Evolutionary conservation across 1,139 yeast species (phyloP), one percentile per base, ranked within the genome.

Genomic region (Kodamaea ohmeri): DNA sequence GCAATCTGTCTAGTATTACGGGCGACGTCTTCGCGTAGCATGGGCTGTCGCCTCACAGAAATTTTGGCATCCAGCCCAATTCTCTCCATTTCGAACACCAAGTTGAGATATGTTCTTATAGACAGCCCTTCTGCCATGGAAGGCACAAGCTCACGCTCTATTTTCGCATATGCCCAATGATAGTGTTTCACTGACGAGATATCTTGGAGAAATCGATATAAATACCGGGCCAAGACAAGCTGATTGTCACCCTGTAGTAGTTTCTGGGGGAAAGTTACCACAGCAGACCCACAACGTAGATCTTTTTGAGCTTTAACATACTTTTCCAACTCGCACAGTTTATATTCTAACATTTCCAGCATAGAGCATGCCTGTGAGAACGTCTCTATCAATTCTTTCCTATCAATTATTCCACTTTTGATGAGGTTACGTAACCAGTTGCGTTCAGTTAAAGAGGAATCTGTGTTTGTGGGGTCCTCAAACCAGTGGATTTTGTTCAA

Each of bases 391-490:
- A 31, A 15, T 4, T 20, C 19, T 6, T 11, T 19, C 13, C 20
- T 18, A 11, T 29, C 25, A 11, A 29, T 11, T 3, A 11, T 13
- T 4, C 32, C 32, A 13, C 13, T 16, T n/a, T 11, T 52, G n/a
- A 69, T 49, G 30, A 61, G 45, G 24, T 59, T 42, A 25, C 83
- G 58, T 7, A 69, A 55, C 21, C 56, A 58, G 48, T 85, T 85
- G 24, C 95, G 61, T 29, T 61, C 52, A 0, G 92, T 83, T 36
- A 82, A 62, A 3, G 49, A 44, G 1, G 67, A 54, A 46, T 83
- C 83, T 4, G 51, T 49, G 48, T 86, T 86, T 0, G 92, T 80
- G 1, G 61, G 52, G 52, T 86, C 95, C 48, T 83, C 89, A 40
- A 79, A 77, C 90, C 92, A 85, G 0, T 43, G 37, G 1, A 84